Percentiles rank a stretch among this genome's conserved stretches.
These are phyloP conservation scores for Phytophthora quininea DNA, from an alignment of 352 stramenopile species.

Conservation along the genomic window DNA sequence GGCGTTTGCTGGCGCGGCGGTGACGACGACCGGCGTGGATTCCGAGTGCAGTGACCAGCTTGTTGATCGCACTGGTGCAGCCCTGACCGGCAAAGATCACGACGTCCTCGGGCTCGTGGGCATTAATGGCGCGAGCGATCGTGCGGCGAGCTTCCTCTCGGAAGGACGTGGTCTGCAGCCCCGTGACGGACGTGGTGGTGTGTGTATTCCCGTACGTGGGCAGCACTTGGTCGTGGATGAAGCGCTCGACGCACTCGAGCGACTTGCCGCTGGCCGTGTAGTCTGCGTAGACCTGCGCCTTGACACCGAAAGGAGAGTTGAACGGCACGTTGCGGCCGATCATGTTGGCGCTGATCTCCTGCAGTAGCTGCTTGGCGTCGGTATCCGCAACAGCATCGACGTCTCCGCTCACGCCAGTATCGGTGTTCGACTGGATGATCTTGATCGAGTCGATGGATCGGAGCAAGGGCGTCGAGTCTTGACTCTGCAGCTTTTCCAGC, in stretches of 20 bases:
- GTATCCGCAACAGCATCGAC: neutral
- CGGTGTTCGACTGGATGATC: neutral
- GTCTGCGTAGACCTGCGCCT: constrained; percentile 77
- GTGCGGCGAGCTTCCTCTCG: constrained; percentile 92
- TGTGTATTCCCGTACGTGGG: constrained; percentile 96
- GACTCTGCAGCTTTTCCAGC: neutral
- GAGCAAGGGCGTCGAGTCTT: neutral
- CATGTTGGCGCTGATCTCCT: neutral
- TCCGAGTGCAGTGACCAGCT: constrained; percentile 61
- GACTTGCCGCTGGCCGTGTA: constrained; percentile 90
- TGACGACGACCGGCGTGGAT: constrained; percentile 21
- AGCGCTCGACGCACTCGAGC: constrained; percentile 86
- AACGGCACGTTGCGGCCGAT: neutral
- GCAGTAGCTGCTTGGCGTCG: neutral
- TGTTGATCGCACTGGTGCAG: constrained; percentile 72
- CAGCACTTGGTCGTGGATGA: constrained; percentile 80
- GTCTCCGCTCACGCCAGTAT: neutral
- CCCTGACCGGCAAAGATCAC: constrained; percentile 93
- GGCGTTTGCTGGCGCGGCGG: constrained; percentile 22
- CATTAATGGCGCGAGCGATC: constrained; percentile 83
- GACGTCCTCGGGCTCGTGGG: constrained; percentile 84
- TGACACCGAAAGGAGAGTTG: neutral
- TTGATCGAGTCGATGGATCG: neutral
- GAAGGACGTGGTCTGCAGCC: constrained; percentile 90
- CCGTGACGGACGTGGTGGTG: constrained; percentile 75